Base-by-base conservation (phyloP, 306 rosid genomes). In the Fagus crenata region DNA sequence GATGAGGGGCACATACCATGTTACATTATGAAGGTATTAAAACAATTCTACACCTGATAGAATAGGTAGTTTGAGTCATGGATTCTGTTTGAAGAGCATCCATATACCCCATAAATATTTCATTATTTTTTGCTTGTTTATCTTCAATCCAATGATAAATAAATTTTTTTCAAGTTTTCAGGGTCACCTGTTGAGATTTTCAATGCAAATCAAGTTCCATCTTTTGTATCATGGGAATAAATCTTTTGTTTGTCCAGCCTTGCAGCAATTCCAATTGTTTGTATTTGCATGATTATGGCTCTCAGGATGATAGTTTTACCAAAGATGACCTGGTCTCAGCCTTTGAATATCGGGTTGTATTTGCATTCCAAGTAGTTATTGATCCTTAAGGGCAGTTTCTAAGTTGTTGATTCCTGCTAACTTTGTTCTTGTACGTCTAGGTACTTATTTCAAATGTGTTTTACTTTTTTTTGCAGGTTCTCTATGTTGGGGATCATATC, bases 1-100 rank as follows among this genome's bases (percentile, higher is more conserved):
- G 96, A 90, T 58, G 99, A 95, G 85, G 88, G 99, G 84, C 99
- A 95, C 80, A 85, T 95, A 82, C 86, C 97, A 54, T 97, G 96
- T 64, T 90, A 90, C 79, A 87, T 95, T 82, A 87, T 95, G 92
- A 95, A 95, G 99, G 99, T 95, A 87, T 69, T 72, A 51, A 59
- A 73, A 60, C 78, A 56, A 73, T 69, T 80, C 17, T 75, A 74
- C 18, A 8, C 65, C 71, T n/a, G 42, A 78, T 76, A 15, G 37
- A 59, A 68, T 46, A 63, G 40, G 31, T 32, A 32, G 39, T 28
- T 75, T 65, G 33, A 73, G 67, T 81, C 53, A 53, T 39, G 59
- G 35, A 46, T 2, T 69, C 60, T 74, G 53, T 58, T 77, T 69
- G 35, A n/a, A n/a, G n/a, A n/a, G n/a, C n/a, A n/a, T n/a, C n/a